A percentile compares a stretch with the other conserved stretches of the same genome.
These are phyloP conservation scores for Coleophoma eucalyptorum DNA, from an alignment of 2,329 filamentous ascomycete genomes.

Conservation along the genomic window DNA sequence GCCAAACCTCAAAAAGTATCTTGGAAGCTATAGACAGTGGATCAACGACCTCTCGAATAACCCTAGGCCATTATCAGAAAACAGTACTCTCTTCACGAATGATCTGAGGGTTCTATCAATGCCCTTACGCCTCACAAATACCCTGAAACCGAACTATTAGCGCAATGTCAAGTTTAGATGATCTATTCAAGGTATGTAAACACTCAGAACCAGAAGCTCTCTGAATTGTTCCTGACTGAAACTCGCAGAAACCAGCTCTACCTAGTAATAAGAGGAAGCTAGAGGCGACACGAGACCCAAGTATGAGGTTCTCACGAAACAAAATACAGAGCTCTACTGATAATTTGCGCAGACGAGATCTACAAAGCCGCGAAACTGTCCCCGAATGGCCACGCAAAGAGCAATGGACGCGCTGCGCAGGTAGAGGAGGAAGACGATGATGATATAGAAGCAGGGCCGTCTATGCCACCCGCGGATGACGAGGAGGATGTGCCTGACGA, in stretches of 20 bases:
- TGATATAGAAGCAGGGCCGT: conserved; percentile 43
- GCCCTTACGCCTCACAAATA: background rate
- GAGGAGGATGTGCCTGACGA: conserved; percentile 63
- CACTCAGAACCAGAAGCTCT: background rate
- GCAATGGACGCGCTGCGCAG: conserved; percentile 22
- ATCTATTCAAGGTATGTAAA: conserved; percentile 4
- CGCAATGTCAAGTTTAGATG: conserved; percentile 4
- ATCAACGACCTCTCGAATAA: background rate
- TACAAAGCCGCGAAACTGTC: conserved; percentile 59
- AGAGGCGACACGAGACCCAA: conserved; percentile 57
- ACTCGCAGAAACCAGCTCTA: conserved; percentile 25
- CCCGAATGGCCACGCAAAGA: conserved; percentile 36
- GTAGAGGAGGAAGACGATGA: conserved; percentile 32
- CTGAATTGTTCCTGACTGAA: background rate
- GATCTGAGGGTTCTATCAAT: background rate
- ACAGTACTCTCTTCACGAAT: background rate
- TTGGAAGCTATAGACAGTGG: background rate
- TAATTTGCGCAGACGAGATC: conserved; percentile 44
- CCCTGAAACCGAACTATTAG: too few species aligned
- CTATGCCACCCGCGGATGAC: conserved; percentile 47
- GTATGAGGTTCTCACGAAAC: conserved; percentile 36
- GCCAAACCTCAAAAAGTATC: background rate
- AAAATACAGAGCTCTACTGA: conserved; percentile 5
- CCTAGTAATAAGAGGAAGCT: conserved; percentile 57
- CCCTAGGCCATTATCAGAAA: background rate